Evolutionary conservation across 768 basidiomycete species (phyloP).

Genomic region (Amanita exitialis): DNA sequence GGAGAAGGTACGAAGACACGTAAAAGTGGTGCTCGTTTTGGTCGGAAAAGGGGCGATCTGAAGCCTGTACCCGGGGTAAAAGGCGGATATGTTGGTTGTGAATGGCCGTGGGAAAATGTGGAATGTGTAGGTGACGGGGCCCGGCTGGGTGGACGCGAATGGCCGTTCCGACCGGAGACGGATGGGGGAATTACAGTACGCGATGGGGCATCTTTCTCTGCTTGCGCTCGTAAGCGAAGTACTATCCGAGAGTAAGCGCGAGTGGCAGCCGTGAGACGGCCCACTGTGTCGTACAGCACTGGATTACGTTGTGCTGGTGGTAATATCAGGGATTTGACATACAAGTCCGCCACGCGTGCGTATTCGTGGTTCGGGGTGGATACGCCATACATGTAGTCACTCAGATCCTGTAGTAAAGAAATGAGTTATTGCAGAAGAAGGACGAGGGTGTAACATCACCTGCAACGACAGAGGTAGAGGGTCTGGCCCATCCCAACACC

Average conservation of each 20-base stretch:
- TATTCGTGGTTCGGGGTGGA: conserved; percentile 70
- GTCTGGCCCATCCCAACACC: conserved; percentile 52
- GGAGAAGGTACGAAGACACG: conserved; percentile 81
- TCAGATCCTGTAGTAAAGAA: conserved; percentile 49
- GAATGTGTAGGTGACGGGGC: conserved; percentile 57
- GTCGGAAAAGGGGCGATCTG: conserved; percentile 62
- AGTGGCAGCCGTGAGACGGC: conserved; percentile 46
- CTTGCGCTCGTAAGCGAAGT: conserved; percentile 68
- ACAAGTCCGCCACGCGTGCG: conserved; percentile 44
- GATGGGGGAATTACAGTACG: conserved; percentile 14
- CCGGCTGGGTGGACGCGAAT: conserved; percentile 45
- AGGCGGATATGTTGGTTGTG: conserved; percentile 18
- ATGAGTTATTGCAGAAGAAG: not conserved
- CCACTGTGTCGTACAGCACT: conserved; percentile 30
- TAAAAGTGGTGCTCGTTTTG: conserved; percentile 65
- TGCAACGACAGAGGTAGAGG: conserved; percentile 53
- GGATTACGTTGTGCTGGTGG: conserved; percentile 34
- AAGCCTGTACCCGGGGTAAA: conserved; percentile 23
- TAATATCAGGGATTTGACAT: conserved; percentile 39
- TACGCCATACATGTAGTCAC: conserved; percentile 72
- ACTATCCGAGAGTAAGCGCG: conserved; percentile 77
- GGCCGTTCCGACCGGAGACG: conserved; percentile 12
- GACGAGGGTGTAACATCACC: conserved; percentile 26
- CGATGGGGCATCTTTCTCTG: conserved; percentile 42
- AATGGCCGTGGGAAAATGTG: conserved; percentile 35